Evolutionary conservation across 176 grass and related monocot species (phyloP).

Genomic region (Aechmea fasciata): DNA sequence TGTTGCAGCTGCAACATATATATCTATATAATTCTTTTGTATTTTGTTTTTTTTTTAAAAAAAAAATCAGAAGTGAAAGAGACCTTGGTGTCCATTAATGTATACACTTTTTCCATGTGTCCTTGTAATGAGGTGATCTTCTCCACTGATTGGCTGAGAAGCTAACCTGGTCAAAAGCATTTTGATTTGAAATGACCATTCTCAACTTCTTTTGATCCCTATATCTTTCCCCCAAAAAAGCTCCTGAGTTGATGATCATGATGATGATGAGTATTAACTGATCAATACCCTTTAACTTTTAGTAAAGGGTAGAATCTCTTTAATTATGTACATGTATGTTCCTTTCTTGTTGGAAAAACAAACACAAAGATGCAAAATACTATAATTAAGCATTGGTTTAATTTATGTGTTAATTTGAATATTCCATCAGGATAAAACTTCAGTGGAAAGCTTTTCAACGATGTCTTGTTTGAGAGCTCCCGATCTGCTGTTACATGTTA

Average conservation of each 20-base stretch:
- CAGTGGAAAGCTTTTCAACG: too few relatives aligned
- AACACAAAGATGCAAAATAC: not conserved
- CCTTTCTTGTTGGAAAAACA: not conserved
- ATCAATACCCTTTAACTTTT: not conserved
- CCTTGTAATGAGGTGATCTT: not conserved
- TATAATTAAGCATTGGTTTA: too few relatives aligned
- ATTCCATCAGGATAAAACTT: too few relatives aligned
- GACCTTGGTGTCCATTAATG: not conserved
- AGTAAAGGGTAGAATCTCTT: not conserved
- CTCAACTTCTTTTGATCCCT: not conserved
- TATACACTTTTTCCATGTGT: not conserved
- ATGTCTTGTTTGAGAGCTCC: too few relatives aligned
- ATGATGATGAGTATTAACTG: not conserved
- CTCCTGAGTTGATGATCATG: not conserved
- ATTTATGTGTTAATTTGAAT: too few relatives aligned
- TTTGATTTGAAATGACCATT: not conserved
- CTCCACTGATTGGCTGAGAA: not conserved
- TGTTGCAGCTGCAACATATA: too few relatives aligned
- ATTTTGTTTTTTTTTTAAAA: too few relatives aligned
- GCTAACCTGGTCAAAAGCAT: not conserved
- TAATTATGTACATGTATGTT: not conserved
- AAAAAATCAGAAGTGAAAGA: too few relatives aligned
- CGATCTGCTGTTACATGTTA: too few relatives aligned
- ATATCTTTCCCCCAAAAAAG: not conserved
- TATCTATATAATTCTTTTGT: too few relatives aligned